Base-by-base conservation (phyloP, 768 basidiomycete genomes). In the Tylopilus felleus region DNA sequence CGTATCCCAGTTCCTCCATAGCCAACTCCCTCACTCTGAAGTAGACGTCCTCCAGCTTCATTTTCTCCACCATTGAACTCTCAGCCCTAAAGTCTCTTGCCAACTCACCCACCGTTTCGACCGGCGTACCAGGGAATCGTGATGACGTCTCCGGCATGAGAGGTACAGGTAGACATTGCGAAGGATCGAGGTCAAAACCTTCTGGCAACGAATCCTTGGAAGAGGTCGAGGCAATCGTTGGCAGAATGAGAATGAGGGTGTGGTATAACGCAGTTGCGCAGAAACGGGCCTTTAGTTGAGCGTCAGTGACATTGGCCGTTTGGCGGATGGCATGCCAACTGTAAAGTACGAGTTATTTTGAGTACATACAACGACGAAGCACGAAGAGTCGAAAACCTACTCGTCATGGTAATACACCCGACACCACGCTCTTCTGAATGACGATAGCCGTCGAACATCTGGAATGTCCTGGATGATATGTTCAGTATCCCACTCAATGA, bases 401-500 rank as follows among this genome's bases (percentile, higher is more conserved):
- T 97, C 83, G 67, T 98, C 93, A 47, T 91, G 86, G 48, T 88
- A 78, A 65, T 90, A 96, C 43, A 96, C 80, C 28, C 95, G 78
- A 33, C 95, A 80, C 95, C 95, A 98, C 16, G 91, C 78, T 29
- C 82, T 84, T 43, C 84, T 77, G 63, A 90, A 80, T 5, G 90
- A 85, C 23, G 88, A 82, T 39, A 79, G 64, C 66, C 79, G 80
- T 45, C 94, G 78, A 29, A 81, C 80, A 53, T 85, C 82, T 0
- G 93, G 93, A 4, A 91, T 64, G 49, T 80, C 78, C 87, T 92
- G n/a, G 31, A 44, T 13, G 25, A 35, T 4, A 16, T 41, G 17
- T 33, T 68, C 36, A 67, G 43, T 22, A 50, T 41, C 14, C 6
- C 5, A 7, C 17, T 6, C 8, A 3, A 21, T 1, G 7, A 19